Conservation (phyloP, 148 eudicot species). For the Chenopodium suecicum region DNA sequence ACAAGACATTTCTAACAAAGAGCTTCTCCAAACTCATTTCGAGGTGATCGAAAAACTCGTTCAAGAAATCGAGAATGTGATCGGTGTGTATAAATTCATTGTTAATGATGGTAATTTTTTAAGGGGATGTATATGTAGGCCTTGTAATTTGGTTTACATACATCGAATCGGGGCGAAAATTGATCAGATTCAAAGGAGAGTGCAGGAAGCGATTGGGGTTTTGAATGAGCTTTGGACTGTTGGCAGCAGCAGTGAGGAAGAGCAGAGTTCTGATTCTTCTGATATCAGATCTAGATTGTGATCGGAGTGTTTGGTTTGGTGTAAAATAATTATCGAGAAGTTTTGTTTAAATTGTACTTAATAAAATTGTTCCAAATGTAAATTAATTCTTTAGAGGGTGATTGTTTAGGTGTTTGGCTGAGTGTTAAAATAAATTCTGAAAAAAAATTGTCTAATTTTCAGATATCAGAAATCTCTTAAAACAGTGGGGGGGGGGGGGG, state of each 20-base stretch:
- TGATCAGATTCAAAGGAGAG: slow-evolving; percentile 10
- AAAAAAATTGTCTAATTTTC: no score
- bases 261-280: neutral
- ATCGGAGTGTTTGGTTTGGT: neutral
- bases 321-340: no score
- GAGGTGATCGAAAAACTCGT: slow-evolving; percentile 12
- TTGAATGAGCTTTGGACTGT: slow-evolving; percentile 14
- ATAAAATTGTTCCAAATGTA: no score
- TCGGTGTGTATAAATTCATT: neutral
- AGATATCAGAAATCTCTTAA: no score
- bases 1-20: neutral
- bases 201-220: neutral
- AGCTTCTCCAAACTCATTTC: slow-evolving; percentile 12
- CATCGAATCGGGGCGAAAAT: slow-evolving; percentile 9
- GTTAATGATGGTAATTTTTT: neutral
- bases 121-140: neutral
- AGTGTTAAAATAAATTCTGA: no score
- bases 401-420: no score
- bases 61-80: slow-evolving; percentile 10
- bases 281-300: slow-evolving; percentile 21
- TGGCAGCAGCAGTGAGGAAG: neutral
- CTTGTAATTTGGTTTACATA: slow-evolving; percentile 6
- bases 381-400: no score
- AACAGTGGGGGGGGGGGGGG: no score
- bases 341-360: no score